These are phyloP conservation scores for Pyricularia sp. DNA, from an alignment of 2,329 filamentous ascomycete species.

Conservation along the genomic window DNA sequence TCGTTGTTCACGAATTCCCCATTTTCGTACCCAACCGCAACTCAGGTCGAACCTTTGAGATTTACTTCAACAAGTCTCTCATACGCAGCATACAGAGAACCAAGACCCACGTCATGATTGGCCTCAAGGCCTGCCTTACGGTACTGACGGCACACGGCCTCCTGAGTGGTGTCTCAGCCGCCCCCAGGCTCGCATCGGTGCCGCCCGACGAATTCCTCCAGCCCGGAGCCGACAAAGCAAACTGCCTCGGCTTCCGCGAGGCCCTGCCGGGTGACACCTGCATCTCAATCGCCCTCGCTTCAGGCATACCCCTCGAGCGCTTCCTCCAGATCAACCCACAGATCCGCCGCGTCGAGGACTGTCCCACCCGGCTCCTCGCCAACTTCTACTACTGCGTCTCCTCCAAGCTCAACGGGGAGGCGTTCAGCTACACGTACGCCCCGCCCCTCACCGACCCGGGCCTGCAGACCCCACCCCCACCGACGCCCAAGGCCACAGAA, in stretches of 20 bases:
- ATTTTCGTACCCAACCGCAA: background rate
- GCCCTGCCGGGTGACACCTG: background rate
- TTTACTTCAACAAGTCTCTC: background rate
- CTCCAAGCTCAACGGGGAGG: background rate
- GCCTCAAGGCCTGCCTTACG: background rate
- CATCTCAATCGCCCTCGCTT: background rate
- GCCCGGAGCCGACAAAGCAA: background rate
- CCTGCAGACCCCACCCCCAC: background rate
- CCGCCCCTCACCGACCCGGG: background rate
- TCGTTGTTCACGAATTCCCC: background rate
- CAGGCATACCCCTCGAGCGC: background rate
- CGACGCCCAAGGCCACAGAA: background rate
- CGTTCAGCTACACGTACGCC: background rate
- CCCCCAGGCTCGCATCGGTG: background rate
- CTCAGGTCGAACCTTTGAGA: background rate
- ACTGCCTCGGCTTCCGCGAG: background rate
- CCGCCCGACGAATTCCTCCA: background rate
- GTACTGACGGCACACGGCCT: background rate
- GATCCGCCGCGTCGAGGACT: background rate
- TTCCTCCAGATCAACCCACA: constrained; percentile 4
- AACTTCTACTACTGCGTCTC: constrained; percentile 3
- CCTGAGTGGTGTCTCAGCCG: background rate
- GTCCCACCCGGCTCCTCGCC: background rate
- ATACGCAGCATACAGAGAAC: background rate
- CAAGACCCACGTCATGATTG: background rate